Evolutionary conservation across 371 early-diverging fungal genomes (phyloP), one percentile per base, ranked within the genome.

Genomic region (Phascolomyces articulosus): DNA sequence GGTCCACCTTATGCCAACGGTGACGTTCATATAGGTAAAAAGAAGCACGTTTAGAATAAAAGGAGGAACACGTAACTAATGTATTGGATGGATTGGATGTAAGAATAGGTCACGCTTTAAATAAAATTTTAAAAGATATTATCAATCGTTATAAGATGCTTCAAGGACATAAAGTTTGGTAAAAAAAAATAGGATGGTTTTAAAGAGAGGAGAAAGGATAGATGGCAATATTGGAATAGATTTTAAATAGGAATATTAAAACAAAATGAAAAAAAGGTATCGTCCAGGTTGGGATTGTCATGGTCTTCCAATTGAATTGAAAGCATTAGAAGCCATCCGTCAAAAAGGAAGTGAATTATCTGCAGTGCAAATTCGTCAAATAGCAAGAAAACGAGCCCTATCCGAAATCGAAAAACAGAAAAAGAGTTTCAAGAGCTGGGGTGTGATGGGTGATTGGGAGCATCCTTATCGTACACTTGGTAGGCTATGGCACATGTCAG

Each of bases 1-100:
- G 98, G 98, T 2, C 98, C 98, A 38, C 98, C 98, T 15, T 98
- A 96, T 79, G 98, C 97, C 38, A 96, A 96, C 69, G 98, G 98
- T 48, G 86, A 91, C 60, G 88, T 97, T 16, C 97, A 98, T 72
- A 89, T 91, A 53, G 97, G 84, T 84, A 34, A 34, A 34, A 0
- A 34, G 11, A 34, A 34, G 34, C 6, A 34, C 16, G 49, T 21
- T 48, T 55, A 21, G 57, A 55, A 47, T 57, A n/a, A 34, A 34
- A 34, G n/a, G n/a, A n/a, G n/a, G n/a, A n/a, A n/a, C n/a, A n/a
- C n/a, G n/a, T n/a, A n/a, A n/a, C n/a, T n/a, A n/a, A n/a, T 34
- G 34, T 9, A 34, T 11, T 34, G 11, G 11, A 11, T 34, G 6
- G 6, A 34, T 34, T 34, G 6, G 34, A 34, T 34, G 6, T 9